Base-by-base conservation (phyloP, 371 early-diverging fungal species). In the Rhizopus microsporus region DNA sequence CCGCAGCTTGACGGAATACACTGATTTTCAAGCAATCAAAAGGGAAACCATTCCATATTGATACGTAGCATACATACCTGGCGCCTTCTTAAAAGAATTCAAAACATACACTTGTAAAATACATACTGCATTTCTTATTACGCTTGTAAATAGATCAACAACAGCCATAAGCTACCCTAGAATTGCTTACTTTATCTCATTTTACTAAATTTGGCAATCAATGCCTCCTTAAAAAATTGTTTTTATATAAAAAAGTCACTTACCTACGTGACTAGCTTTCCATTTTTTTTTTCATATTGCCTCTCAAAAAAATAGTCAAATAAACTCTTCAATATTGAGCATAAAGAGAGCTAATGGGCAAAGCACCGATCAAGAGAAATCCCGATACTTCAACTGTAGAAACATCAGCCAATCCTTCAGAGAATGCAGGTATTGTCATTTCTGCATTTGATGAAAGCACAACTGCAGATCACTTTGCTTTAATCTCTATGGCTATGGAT, bases 401-500 rank as follows among this genome's bases (percentile, higher is more conserved):
- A n/a, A 66, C 67, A 13, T 63, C 64, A 31, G 60, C 64, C 30
- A 69, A 63, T 8, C 59, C 66, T 34, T 57, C 69, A 33, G 65
- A 60, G 8, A 62, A 66, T 38, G 69, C 74, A 5, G 74, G 73
- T 51, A 75, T 81, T 54, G 64, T 81, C 23, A 77, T 84, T 42
- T 85, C 85, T 0, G 77, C 79, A 12, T 86, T 85, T 65, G 84
- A 84, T 37, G 71, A 75, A 9, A 79, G 73, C 7, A 64, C 74
- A 17, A 67, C 66, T 17, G 82, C 81, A 42, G 79, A 78, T 54
- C 76, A 80, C 66, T 88, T 88, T 75, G 89, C 89, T 32, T 71
- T 88, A 51, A 85, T 89, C 40, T 81, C 88, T 12, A 87, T 81
- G 33, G 84, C 81, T 54, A 77, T 88, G 45, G 91, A 88, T 75